Evolutionary conservation across 495 filamentous ascomycete genomes (phyloP).

Genomic region (Tuber microsphaerosporum): DNA sequence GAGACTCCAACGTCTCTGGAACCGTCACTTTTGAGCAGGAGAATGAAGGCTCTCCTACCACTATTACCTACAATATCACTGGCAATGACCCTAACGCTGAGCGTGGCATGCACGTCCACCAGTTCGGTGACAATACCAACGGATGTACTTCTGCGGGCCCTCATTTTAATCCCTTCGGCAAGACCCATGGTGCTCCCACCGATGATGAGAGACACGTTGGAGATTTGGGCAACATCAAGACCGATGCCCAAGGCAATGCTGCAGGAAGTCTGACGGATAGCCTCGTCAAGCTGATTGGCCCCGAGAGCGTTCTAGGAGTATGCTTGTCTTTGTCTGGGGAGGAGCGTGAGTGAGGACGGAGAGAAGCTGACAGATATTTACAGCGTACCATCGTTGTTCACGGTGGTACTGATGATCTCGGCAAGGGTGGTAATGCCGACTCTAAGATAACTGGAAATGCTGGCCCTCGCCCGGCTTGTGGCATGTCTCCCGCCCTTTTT

Average conservation of each 20-base stretch:
- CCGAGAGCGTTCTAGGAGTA: constrained; percentile 92
- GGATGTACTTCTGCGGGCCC: constrained; percentile 96
- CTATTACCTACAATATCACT: constrained; percentile 81
- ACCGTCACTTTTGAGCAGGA: constrained; percentile 92
- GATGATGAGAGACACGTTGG: constrained; percentile 87
- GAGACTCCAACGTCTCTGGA: constrained; percentile 87
- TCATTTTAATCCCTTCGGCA: constrained; percentile 93
- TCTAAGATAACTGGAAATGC: constrained; percentile 97
- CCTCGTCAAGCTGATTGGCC: constrained; percentile 86
- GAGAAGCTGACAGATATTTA: constrained; percentile 23
- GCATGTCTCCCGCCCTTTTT: constrained; percentile 47
- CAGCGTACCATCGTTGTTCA: constrained; percentile 94
- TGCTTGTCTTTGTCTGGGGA: constrained; percentile 41
- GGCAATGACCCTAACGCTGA: constrained; percentile 90
- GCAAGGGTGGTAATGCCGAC: constrained; percentile 80
- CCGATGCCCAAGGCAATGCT: constrained; percentile 81
- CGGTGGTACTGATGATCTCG: constrained; percentile 89
- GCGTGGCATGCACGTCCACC: constrained; percentile 96
- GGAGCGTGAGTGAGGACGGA: not conserved
- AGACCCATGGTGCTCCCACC: constrained; percentile 79
- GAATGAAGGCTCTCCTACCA: constrained; percentile 70
- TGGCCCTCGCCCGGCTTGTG: constrained; percentile 84
- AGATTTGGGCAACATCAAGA: constrained; percentile 94
- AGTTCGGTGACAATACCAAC: constrained; percentile 99
- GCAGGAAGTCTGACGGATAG: constrained; percentile 67